Evolutionary conservation across 176 grass and related monocot species (phyloP).

Genomic region (Rhynchospora tenuis): DNA sequence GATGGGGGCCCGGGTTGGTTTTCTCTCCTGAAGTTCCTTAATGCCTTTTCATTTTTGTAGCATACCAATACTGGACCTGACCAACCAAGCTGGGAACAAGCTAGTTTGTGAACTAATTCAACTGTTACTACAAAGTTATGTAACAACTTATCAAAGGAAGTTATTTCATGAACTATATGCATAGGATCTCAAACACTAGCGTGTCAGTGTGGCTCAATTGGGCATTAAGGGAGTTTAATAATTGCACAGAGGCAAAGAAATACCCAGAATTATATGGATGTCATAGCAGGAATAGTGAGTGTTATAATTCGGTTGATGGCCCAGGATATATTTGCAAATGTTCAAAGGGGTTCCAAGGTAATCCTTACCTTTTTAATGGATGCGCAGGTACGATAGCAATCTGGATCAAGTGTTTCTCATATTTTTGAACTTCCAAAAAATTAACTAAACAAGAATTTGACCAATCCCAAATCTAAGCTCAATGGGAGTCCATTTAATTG

Average conservation of each 20-base stretch:
- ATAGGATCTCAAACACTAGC: conserved; percentile 44
- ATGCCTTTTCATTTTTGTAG: neutral
- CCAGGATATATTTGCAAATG: conserved; percentile 52
- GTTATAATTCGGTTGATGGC: conserved; percentile 23
- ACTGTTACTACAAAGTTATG: neutral
- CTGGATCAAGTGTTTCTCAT: neutral
- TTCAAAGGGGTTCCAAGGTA: conserved; percentile 41
- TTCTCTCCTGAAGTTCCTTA: neutral
- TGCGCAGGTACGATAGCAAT: conserved; percentile 32
- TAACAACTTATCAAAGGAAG: neutral
- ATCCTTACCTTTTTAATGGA: conserved; percentile 31
- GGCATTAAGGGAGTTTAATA: conserved; percentile 40
- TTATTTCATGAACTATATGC: neutral
- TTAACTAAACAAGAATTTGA: neutral
- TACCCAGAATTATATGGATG: conserved; percentile 16
- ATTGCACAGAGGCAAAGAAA: conserved; percentile 14
- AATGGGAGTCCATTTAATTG: neutral
- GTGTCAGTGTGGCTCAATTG: conserved; percentile 60
- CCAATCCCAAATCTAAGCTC: neutral
- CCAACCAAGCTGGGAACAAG: neutral
- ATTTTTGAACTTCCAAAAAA: neutral
- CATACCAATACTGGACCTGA: neutral
- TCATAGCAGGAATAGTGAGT: conserved; percentile 13
- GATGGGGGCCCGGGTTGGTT: neutral
- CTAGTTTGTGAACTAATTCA: neutral